Conservation (phyloP, 225 moss, liverwort and hornwort genomes). For the Pseudoscleropodium purum region DNA sequence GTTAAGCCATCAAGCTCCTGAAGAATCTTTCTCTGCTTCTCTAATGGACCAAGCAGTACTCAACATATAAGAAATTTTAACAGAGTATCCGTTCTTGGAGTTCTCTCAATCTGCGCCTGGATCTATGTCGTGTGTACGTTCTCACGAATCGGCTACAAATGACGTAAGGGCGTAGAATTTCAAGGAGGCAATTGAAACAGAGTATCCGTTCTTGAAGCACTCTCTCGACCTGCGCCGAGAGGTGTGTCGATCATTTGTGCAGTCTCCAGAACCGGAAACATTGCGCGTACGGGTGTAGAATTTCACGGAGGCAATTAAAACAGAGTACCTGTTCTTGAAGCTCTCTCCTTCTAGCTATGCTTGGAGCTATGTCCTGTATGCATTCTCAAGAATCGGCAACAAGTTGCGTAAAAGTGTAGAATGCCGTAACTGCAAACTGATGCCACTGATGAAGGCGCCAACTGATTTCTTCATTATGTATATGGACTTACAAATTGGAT, state of each 20-base stretch:
- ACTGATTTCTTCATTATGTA: neutral
- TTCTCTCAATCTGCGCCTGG: neutral
- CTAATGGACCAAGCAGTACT: neutral
- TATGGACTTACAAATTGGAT: neutral
- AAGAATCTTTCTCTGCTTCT: neutral
- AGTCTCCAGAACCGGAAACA: neutral
- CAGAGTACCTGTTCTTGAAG: neutral
- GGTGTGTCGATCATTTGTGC: neutral
- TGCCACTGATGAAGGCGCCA: neutral
- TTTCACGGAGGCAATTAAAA: neutral
- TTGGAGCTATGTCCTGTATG: neutral
- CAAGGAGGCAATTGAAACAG: neutral
- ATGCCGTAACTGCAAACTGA: neutral
- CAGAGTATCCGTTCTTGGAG: neutral
- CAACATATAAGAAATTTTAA: neutral
- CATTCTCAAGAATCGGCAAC: neutral
- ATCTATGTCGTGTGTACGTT: neutral
- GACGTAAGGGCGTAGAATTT: neutral
- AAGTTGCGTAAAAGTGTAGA: neutral
- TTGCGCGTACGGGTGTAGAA: neutral
- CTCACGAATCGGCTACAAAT: neutral
- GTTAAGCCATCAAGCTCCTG: neutral
- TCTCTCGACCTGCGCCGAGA: neutral
- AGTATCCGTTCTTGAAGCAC: neutral
- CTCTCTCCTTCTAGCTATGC: neutral